phyloP scores from a whole-genome alignment of 345 rosid species.

The Citrus glauca region DNA sequence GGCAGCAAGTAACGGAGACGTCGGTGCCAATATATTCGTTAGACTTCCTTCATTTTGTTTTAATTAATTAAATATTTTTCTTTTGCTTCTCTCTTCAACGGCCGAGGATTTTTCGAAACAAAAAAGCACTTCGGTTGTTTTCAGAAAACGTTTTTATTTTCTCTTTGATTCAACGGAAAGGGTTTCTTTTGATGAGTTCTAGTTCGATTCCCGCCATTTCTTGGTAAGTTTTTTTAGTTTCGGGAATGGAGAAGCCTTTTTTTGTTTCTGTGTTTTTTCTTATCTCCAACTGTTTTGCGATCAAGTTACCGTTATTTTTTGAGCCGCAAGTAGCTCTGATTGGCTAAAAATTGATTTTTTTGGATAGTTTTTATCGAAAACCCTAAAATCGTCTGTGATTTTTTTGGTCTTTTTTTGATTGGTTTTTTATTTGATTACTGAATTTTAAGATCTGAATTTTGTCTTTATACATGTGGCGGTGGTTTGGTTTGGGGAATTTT shows the following conservation, averaged over 20 bases:
- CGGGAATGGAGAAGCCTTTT: background rate
- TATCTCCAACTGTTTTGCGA: slow-evolving; percentile 14
- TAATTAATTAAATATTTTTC: background rate
- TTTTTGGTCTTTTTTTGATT: slow-evolving; percentile 1
- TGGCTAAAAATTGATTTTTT: slow-evolving; percentile 14
- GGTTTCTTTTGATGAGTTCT: slow-evolving; percentile 38
- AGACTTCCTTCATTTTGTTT: slow-evolving; percentile 15
- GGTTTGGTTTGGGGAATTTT: slow-evolving; percentile 21
- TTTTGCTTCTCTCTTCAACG: slow-evolving; percentile 49
- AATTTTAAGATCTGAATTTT: slow-evolving; percentile 54
- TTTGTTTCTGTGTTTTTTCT: too few species aligned
- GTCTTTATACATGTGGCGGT: slow-evolving; percentile 18
- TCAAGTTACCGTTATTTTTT: slow-evolving; percentile 19
- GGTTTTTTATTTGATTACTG: slow-evolving; percentile 28
- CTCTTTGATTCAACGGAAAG: slow-evolving; percentile 11
- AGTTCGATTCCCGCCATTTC: slow-evolving; percentile 59
- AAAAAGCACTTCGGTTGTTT: slow-evolving; percentile 14
- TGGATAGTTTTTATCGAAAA: slow-evolving; percentile 12
- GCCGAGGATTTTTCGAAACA: slow-evolving; percentile 73
- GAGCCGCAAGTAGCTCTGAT: slow-evolving; percentile 23
- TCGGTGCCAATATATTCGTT: slow-evolving; percentile 64
- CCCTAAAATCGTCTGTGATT: slow-evolving; percentile 27
- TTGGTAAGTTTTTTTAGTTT: slow-evolving; percentile 33
- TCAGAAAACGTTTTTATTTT: slow-evolving; percentile 6
- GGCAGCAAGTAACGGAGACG: slow-evolving; percentile 58